Percentiles rank a stretch among this genome's conserved stretches.
These are phyloP conservation scores for Mycena polygramma DNA, from an alignment of 768 basidiomycete genomes.

Conservation along the genomic window DNA sequence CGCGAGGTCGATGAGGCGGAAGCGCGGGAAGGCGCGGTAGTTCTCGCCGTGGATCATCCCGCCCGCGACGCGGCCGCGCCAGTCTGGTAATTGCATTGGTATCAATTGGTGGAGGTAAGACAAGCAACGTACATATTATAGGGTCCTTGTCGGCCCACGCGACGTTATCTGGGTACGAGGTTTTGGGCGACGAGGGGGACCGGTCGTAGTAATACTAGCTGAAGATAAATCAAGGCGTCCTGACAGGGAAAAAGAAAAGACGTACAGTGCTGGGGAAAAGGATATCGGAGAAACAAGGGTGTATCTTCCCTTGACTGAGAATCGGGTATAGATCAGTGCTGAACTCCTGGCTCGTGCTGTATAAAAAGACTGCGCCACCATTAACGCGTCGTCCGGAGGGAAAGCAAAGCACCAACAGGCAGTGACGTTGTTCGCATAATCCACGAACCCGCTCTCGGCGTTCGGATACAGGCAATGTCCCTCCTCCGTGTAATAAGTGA, in stretches of 20 bases:
- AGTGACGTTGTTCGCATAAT: slow-evolving; percentile 5
- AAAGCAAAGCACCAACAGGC: slow-evolving; percentile 8
- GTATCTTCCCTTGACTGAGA: not conserved
- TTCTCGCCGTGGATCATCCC: not conserved
- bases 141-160: slow-evolving; percentile 15
- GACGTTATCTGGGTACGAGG: not conserved
- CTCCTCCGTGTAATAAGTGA: slow-evolving; percentile 1
- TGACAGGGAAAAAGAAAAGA: not conserved
- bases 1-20: slow-evolving; percentile 14
- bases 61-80: too few species aligned
- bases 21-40: slow-evolving; percentile 13
- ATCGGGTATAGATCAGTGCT: slow-evolving; percentile 15
- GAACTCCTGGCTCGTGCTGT: slow-evolving; percentile 11
- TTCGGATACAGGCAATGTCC: slow-evolving; percentile 8
- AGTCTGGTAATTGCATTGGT: not conserved
- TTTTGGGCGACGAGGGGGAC: not conserved
- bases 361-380: slow-evolving; percentile 10
- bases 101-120: too few species aligned
- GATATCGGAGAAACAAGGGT: slow-evolving; percentile 29
- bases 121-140: not conserved
- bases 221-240: not conserved
- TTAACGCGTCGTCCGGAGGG: not conserved
- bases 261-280: slow-evolving; percentile 9
- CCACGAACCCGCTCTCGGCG: not conserved
- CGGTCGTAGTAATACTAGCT: slow-evolving; percentile 11